Conservation (phyloP, 257 asterid genomes). For the Fraxinus excelsior region DNA sequence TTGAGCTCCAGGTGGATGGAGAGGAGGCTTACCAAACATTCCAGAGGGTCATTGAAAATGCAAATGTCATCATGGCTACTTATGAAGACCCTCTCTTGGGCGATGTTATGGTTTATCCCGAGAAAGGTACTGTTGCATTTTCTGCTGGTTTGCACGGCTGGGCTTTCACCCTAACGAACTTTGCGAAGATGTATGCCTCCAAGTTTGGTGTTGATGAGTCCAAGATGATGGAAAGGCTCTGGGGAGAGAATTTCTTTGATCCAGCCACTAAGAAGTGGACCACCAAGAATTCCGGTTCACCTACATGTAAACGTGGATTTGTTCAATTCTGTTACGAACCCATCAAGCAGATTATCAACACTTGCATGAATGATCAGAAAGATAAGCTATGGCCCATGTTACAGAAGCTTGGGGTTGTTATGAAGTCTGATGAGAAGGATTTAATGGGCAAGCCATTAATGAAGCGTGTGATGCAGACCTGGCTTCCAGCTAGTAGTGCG, state of each 20-base stretch:
- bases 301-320: conserved; percentile 55
- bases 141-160: conserved; percentile 50
- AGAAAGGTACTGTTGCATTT: conserved; percentile 46
- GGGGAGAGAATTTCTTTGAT: conserved; percentile 64
- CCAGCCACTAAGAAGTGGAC: conserved; percentile 63
- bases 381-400: conserved; percentile 52
- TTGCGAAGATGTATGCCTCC: conserved; percentile 52
- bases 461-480: conserved; percentile 66
- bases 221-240: conserved; percentile 62
- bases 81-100: conserved; percentile 51
- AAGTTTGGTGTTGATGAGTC: conserved; percentile 51
- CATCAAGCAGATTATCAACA: conserved; percentile 39
- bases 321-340: conserved; percentile 60
- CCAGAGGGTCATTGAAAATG: conserved; percentile 51
- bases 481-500: conserved; percentile 56
- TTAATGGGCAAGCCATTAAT: conserved; percentile 53
- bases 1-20: conserved; percentile 55
- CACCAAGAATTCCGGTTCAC: conserved; percentile 42
- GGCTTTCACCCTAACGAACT: conserved; percentile 49
- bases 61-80: conserved; percentile 53
- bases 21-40: conserved; percentile 56
- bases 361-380: conserved; percentile 35
- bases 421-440: conserved; percentile 54
- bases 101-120: conserved; percentile 48
- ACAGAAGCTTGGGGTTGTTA: conserved; percentile 41